A percentile compares a stretch with the other conserved stretches of the same genome.
Conservation (phyloP, 31 red algal genomes). For the Bonnemaisonia californica region DNA sequence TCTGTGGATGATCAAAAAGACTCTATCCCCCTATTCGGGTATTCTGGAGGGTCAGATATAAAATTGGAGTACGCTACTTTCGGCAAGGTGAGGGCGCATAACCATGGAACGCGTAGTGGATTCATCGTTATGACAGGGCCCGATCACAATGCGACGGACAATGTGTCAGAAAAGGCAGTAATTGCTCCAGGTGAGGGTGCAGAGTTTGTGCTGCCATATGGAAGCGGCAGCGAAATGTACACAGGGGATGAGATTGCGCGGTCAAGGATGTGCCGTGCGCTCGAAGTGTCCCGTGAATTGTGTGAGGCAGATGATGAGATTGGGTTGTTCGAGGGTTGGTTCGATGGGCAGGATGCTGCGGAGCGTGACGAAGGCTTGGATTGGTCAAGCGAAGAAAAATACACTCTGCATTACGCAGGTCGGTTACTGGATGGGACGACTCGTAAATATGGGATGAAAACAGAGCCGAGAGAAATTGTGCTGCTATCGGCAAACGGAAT, state of each 20-base stretch:
- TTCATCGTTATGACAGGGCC: conserved; percentile 57
- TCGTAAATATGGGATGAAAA: conserved; percentile 9
- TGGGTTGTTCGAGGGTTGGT: conserved; percentile 22
- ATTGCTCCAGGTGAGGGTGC: conserved; percentile 22
- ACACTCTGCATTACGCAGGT: conserved; percentile 54
- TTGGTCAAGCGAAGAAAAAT: conserved; percentile 17
- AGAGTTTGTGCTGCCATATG: conserved; percentile 35
- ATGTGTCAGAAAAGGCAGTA: conserved; percentile 21
- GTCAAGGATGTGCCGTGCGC: conserved; percentile 36
- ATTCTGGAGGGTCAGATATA: conserved; percentile 45
- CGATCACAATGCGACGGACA: conserved; percentile 2
- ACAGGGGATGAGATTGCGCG: conserved; percentile 73
- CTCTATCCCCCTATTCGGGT: conserved; percentile 50
- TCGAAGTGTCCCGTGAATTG: neutral
- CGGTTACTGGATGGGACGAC: conserved; percentile 27
- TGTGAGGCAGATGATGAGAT: conserved; percentile 22
- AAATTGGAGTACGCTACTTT: neutral
- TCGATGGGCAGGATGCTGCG: conserved; percentile 37
- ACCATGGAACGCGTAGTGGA: conserved; percentile 35
- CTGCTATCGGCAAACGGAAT: conserved; percentile 1
- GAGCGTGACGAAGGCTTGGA: conserved; percentile 16
- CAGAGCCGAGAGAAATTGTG: neutral
- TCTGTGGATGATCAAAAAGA: conserved; percentile 31
- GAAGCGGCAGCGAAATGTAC: conserved; percentile 52
- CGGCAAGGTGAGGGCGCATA: conserved; percentile 18